phyloP scores from a whole-genome alignment of 768 basidiomycete species.

The Lepiota brunneoincarnata region DNA sequence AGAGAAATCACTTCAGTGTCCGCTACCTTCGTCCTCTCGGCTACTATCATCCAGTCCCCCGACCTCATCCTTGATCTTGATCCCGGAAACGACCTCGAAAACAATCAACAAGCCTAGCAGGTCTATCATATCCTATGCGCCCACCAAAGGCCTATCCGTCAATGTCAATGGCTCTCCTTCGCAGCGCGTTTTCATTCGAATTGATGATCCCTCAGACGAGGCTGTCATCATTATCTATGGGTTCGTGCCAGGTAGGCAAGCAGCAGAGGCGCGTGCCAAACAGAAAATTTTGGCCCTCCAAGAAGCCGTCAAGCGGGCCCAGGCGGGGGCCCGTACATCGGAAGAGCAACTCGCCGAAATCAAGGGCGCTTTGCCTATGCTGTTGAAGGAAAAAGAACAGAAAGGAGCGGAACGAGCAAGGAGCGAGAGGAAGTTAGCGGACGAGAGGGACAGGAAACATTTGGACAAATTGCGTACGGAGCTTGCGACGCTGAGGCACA shows the following conservation, averaged over 20 bases:
- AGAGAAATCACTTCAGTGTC: conserved; percentile 86
- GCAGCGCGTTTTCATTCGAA: conserved; percentile 75
- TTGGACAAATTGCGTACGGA: conserved; percentile 59
- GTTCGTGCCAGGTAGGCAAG: conserved; percentile 79
- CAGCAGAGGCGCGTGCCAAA: conserved; percentile 73
- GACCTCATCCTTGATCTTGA: conserved; percentile 6
- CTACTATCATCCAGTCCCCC: conserved; percentile 19
- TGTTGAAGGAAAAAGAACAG: conserved; percentile 33
- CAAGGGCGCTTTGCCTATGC: conserved; percentile 39
- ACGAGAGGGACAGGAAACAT: conserved; percentile 50
- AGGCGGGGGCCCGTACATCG: conserved; percentile 48
- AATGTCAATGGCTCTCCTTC: conserved; percentile 79
- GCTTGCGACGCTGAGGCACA: conserved; percentile 49
- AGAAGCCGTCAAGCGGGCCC: conserved; percentile 82
- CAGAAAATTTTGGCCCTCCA: conserved; percentile 88
- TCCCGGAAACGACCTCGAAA: conserved; percentile 7
- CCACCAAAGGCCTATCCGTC: conserved; percentile 73
- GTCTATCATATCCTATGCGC: conserved; percentile 59
- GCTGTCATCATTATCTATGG: conserved; percentile 91
- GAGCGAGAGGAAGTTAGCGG: conserved; percentile 31
- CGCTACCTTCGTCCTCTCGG: conserved; percentile 73
- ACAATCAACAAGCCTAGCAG: conserved; percentile 10
- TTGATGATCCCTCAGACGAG: conserved; percentile 80
- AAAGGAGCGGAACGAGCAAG: conserved; percentile 48
- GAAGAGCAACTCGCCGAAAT: conserved; percentile 45